Evolutionary conservation across 495 filamentous ascomycete genomes (phyloP), one percentile per base, ranked within the genome.

Genomic region (Aspergillus nanangensis): DNA sequence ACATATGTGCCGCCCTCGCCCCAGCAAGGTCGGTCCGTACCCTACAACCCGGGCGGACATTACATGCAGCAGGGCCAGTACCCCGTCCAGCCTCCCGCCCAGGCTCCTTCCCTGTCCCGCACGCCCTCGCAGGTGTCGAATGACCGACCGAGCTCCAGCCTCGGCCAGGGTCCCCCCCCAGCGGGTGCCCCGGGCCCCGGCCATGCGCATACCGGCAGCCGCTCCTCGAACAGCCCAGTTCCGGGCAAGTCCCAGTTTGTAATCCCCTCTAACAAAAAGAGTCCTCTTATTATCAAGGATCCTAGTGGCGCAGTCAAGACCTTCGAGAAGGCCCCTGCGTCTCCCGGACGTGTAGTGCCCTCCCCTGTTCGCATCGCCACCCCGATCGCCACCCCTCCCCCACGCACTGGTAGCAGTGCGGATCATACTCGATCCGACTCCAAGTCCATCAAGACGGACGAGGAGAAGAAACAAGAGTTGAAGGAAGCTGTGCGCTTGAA

Each of bases 141-240:
- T 45, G 84, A 93, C 52, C 81, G 89, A 43, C 89, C 90, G 8
- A 72, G 77, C 13, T 92, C 90, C 18, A 91, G 87, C 65, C 77
- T 90, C 37, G 79, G 85, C 31, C 87, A 87, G 53, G 75, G 75
- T 15, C 78, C 72, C 53, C 82, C 74, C 25, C 79, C 71, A 34
- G 73, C 65, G 35, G 71, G 78, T 27, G 75, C 85, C 15, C 74
- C 84, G 13, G 76, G 77, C 34, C 59, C 81, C 25, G 75, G 68
- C 23, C 81, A 84, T 31, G 75, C 81, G 29, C 74, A 82, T 29
- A 77, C 74, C 37, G 81, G 77, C 39, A 73, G 70, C 53, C 78
- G 74, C 46, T 68, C 71, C 5, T 72, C 76, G 17, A 78, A 69
- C 61, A 79, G 74, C 52, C 76, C 80, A 3, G 66, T 61, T 31